Percentiles rank a stretch among this genome's conserved stretches.
These are phyloP conservation scores for Saccharomycopsis capsularis DNA, from an alignment of 805 yeast genomes.

Conservation along the genomic window DNA sequence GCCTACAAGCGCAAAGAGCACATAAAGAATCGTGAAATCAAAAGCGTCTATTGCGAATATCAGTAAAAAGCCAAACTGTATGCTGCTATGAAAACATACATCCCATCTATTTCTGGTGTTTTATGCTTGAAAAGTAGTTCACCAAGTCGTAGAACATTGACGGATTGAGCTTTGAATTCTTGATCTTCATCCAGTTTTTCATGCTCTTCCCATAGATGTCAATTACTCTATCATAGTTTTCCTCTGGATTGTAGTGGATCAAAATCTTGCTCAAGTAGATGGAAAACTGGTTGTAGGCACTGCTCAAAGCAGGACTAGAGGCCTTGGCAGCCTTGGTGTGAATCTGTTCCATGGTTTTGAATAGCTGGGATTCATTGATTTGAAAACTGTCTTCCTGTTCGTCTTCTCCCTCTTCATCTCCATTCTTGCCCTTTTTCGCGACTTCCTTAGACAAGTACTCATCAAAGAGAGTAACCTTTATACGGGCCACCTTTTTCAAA, in stretches of 20 bases:
- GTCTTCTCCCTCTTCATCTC: conserved; percentile 23
- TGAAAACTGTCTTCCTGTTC: neutral
- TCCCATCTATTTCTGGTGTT: conserved; percentile 4
- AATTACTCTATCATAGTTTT: conserved; percentile 37
- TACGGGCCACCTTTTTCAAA: conserved; percentile 54
- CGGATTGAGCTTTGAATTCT: conserved; percentile 42
- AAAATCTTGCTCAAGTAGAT: conserved; percentile 56
- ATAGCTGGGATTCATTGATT: conserved; percentile 21
- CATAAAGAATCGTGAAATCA: no score
- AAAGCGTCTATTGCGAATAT: no score
- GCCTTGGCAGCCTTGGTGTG: conserved; percentile 35
- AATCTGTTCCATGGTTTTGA: conserved; percentile 32
- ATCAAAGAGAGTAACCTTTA: conserved; percentile 27
- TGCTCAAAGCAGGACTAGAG: conserved; percentile 32
- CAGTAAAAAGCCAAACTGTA: no score
- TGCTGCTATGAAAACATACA: no score
- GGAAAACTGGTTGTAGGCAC: conserved; percentile 54
- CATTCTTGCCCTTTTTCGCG: conserved; percentile 15
- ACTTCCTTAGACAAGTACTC: conserved; percentile 3
- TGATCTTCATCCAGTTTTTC: conserved; percentile 51
- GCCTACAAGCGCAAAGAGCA: no score
- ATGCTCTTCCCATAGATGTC: conserved; percentile 51
- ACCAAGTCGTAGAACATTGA: conserved; percentile 67
- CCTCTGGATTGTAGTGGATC: conserved; percentile 32
- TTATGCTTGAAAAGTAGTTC: conserved; percentile 36